Base-by-base conservation (phyloP, 257 asterid species). In the Jasminum sambac region DNA sequence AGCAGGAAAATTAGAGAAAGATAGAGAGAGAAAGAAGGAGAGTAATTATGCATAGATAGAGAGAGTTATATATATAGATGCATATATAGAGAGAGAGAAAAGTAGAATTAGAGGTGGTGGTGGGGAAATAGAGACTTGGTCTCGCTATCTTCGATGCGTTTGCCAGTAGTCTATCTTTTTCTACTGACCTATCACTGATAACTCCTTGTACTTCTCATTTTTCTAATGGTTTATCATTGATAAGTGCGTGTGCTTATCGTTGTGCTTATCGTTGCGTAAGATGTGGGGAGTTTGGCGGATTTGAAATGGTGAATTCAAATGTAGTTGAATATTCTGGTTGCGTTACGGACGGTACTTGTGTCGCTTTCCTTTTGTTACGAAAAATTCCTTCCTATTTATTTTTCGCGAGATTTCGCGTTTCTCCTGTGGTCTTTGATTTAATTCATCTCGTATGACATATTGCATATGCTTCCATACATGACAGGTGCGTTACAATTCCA, bases 121-220 rank as follows among this genome's bases (percentile, higher is more conserved):
- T 71, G 90, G 88, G 86, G 82, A 74, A 67, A 77, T 52, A 82
- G 79, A 64, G 96, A 87, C 96, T 84, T 83, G 95, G 98, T 85
- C 98, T 88, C 93, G 90, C 95, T 85, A 88, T 88, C 96, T 84
- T 85, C 93, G 91, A 90, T 88, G 98, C 95, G 85, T 88, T 90
- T 86, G 88, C 91, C 96, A 87, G 91, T 79, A 71, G 87, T 80
- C 86, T 81, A 74, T 85, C 95, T 81, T 81, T 80, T 78, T 70
- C 81, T 70, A 78, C 89, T 79, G 80, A 79, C 89, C 73, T 87
- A 91, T 89, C 93, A 69, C 48, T 75, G 60, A 89, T 88, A 84
- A 37, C 74, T 0, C 0, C 0, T 0, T 0, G 0, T 0, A 0
- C 77, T 8, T 82, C 81, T 88, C 21, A n/a, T 0, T 0, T 0